These are phyloP conservation scores for Davidsoniella neocaledoniae DNA, from an alignment of 2,329 filamentous ascomycete genomes.

Conservation along the genomic window DNA sequence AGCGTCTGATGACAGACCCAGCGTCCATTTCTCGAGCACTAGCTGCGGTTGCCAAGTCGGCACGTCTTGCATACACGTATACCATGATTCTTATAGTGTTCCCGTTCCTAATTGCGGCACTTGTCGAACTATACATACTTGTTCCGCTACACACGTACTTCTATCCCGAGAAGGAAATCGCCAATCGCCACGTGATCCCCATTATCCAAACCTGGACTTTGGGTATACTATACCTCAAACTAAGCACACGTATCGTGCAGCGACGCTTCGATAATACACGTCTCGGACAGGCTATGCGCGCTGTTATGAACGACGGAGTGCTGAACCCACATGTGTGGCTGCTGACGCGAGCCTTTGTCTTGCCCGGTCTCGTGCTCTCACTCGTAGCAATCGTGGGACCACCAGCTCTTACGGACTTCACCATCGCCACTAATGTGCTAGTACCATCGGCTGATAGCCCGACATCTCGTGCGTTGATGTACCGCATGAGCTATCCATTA, in stretches of 20 bases:
- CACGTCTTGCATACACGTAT: conserved; percentile 48
- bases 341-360: conserved; percentile 71
- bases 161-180: conserved; percentile 22
- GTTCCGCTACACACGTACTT: conserved; percentile 74
- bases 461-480: conserved; percentile 23
- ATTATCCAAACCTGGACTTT: conserved; percentile 90
- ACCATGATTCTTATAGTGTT: conserved; percentile 59
- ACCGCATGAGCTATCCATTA: conserved; percentile 54
- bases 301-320: conserved; percentile 59
- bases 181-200: conserved; percentile 50
- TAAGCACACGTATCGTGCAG: conserved; percentile 38
- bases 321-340: conserved; percentile 61
- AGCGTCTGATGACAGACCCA: conserved; percentile 12
- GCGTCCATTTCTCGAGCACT: conserved; percentile 15
- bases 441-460: conserved; percentile 16
- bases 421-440: conserved; percentile 9
- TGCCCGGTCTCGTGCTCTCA: conserved; percentile 53
- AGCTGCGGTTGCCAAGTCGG: conserved; percentile 19
- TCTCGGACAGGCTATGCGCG: conserved; percentile 55
- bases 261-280: conserved; percentile 29
- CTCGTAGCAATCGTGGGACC: conserved; percentile 47
- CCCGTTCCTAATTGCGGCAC: conserved; percentile 59
- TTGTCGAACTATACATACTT: conserved; percentile 78
- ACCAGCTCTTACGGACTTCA: conserved; percentile 21
- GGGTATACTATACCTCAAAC: conserved; percentile 76